Evolutionary conservation across 2,329 filamentous ascomycete genomes (phyloP), one percentile per base, ranked within the genome.

Genomic region (Colletotrichum navitas): DNA sequence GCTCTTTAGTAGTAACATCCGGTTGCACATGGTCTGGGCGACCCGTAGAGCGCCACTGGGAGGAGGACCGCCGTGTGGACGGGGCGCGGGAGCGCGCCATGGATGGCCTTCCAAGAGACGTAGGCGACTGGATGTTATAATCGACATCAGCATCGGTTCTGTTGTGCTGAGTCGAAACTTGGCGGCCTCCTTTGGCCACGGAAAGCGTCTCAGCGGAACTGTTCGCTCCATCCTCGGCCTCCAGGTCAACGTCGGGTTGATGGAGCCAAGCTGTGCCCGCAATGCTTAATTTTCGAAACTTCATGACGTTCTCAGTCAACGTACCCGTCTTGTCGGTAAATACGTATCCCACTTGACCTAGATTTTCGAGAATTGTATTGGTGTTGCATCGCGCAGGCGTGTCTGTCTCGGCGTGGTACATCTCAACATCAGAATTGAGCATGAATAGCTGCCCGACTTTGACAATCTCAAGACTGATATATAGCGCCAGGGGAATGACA

Each of bases 281-380:
- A 41, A 98, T 91, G 76, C 93, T 97, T 81, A 98, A 88, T 79
- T 97, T 97, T 54, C 95, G 92, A 79, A 98, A 98, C 73, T 94
- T 94, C 95, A 98, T 98, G 14, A 94, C 87, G 75, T 98, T 98
- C 76, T 98, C 94, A 1, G 95, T 98, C 75, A 98, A 84, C 0
- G 95, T 98, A 1, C 95, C 95, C 0, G 95, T 98, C 83, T 98
- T 98, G 80, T 98, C 95, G 0, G 94, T 97, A 76, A 98, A 97
- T 26, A 97, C 89, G 77, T 97, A 96, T 74, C 87, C 93, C 71
- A 98, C 90, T 82, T 98, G 95, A 0, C 95, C 95, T 0, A 98
- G 85, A 77, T 98, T 95, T 78, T 98, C 95, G 71, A 98, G 91
- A 78, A 98, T 98, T 0, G 95, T 98, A 39, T 96, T 97, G 0